Conservation (phyloP, 768 basidiomycete genomes). For the Amanita muscaria region DNA sequence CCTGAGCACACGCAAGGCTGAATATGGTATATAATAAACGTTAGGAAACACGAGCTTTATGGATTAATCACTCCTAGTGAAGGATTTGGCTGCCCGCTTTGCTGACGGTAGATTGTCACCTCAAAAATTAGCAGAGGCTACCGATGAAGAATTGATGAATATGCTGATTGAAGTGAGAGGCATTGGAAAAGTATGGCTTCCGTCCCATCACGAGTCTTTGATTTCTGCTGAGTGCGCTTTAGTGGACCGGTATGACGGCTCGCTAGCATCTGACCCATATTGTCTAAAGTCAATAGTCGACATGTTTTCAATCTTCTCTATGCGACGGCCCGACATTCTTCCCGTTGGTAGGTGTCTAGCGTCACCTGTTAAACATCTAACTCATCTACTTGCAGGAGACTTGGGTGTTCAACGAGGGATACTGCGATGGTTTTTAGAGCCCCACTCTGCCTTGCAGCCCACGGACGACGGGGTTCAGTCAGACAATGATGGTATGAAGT, state of each 20-base stretch:
- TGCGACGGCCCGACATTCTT: constrained; percentile 77
- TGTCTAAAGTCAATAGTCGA: constrained; percentile 42
- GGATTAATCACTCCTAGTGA: constrained; percentile 35
- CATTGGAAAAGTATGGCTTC: constrained; percentile 62
- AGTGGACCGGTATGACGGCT: constrained; percentile 54
- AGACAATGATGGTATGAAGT: constrained; percentile 37
- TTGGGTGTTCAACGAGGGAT: constrained; percentile 76
- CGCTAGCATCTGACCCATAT: not conserved
- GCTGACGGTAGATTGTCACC: constrained; percentile 73
- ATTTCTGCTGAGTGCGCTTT: not conserved
- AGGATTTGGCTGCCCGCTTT: constrained; percentile 73
- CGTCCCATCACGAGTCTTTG: not conserved
- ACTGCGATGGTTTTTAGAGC: constrained; percentile 57
- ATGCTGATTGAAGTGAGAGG: constrained; percentile 75
- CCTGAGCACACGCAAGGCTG: constrained; percentile 77
- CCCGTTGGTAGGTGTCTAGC: constrained; percentile 24
- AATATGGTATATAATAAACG: constrained; percentile 55
- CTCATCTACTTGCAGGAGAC: constrained; percentile 43
- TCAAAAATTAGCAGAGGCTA: constrained; percentile 55
- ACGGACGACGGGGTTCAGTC: constrained; percentile 46
- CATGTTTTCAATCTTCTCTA: constrained; percentile 88
- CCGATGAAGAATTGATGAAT: constrained; percentile 68
- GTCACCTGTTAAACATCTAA: not conserved
- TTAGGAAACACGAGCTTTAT: not conserved
- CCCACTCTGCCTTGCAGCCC: constrained; percentile 43